These are phyloP conservation scores for Flammula alnicola DNA, from an alignment of 1,284 basidiomycete species.

Conservation along the genomic window DNA sequence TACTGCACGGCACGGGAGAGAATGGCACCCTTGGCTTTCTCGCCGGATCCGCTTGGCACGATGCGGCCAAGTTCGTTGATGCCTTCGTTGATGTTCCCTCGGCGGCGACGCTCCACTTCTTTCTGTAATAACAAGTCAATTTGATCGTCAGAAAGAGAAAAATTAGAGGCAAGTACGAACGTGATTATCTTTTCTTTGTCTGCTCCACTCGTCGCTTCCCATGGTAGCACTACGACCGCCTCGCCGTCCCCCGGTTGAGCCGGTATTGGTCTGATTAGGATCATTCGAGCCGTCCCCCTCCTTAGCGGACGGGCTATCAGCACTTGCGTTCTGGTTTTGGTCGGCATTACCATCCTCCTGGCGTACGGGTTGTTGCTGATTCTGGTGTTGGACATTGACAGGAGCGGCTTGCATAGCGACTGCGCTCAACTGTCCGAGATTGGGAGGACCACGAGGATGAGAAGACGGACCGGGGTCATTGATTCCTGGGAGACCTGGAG, in stretches of 20 bases:
- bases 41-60: conserved; percentile 85
- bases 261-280: conserved; percentile 13
- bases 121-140: conserved; percentile 61
- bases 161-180: conserved; percentile 39
- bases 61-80: conserved; percentile 92
- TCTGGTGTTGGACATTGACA: conserved; percentile 33
- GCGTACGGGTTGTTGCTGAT: conserved; percentile 25
- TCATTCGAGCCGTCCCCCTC: conserved; percentile 23
- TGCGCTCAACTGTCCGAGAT: conserved; percentile 60
- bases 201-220: conserved; percentile 80
- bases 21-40: conserved; percentile 89
- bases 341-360: conserved; percentile 33
- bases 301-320: conserved; percentile 30
- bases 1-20: conserved; percentile 86
- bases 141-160: conserved; percentile 4
- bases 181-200: conserved; percentile 86
- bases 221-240: conserved; percentile 57
- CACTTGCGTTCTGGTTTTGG: conserved; percentile 43
- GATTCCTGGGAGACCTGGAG: conserved; percentile 43
- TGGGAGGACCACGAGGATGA: conserved; percentile 72
- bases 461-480: conserved; percentile 75
- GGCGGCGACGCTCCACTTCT: conserved; percentile 93
- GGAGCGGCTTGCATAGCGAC: conserved; percentile 50
- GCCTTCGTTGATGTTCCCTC: conserved; percentile 95
- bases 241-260: conserved; percentile 44